phyloP scores from a whole-genome alignment of 805 yeast species.

The Monosporozyma aerobia region DNA sequence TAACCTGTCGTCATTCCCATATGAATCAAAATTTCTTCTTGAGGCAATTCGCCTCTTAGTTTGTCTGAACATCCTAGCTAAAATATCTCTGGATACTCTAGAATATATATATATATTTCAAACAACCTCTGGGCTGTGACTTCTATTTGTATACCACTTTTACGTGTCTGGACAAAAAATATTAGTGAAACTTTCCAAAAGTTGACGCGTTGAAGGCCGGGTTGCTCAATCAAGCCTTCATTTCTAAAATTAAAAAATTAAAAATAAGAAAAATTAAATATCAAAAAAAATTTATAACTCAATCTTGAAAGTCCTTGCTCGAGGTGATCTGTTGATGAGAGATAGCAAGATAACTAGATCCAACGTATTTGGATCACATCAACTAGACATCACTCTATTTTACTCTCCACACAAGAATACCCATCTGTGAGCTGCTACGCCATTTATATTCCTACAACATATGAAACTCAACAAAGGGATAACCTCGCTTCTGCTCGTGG shows the following conservation, averaged over 20 bases:
- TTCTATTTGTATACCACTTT: background rate
- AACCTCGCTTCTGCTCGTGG: background rate
- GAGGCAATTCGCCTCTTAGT: slow-evolving; percentile 68
- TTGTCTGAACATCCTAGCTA: slow-evolving; percentile 51
- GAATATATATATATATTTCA: no score
- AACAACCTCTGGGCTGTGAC: background rate
- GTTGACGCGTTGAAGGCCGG: background rate
- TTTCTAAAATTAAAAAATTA: no score
- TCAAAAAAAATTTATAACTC: no score
- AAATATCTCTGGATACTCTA: background rate
- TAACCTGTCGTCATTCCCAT: background rate
- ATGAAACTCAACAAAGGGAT: background rate
- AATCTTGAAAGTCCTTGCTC: no score
- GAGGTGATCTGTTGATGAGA: no score
- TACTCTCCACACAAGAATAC: no score
- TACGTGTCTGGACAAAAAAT: background rate
- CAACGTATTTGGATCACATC: no score
- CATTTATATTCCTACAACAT: background rate
- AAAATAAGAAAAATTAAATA: no score
- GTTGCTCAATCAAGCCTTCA: no score
- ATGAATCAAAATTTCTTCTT: slow-evolving; percentile 50
- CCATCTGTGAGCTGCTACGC: no score
- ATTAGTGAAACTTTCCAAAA: background rate
- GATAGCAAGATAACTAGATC: no score
- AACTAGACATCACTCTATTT: no score